A percentile compares a stretch with the other conserved stretches of the same genome.
Conservation (phyloP, 441 rosid species). For the Brassica balearica region DNA sequence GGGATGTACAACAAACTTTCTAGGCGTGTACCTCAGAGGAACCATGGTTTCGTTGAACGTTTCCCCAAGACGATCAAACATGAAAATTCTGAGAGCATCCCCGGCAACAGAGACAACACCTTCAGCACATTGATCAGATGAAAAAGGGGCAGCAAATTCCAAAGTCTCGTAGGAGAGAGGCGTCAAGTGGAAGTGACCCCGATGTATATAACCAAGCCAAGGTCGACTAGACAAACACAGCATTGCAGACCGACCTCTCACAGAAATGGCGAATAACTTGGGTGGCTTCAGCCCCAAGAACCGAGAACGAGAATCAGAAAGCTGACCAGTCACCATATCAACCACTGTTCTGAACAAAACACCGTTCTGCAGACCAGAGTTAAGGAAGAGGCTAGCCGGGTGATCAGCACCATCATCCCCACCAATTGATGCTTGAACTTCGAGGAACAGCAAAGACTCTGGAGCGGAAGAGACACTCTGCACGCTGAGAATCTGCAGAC, state of each 20-base stretch:
- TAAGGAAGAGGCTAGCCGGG: conserved; percentile 95
- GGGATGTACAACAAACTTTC: conserved; percentile 87
- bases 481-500: conserved; percentile 93
- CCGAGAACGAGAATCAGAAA: conserved; percentile 94
- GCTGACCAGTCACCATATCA: conserved; percentile 98
- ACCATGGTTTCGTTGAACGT: conserved; percentile 88
- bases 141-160: conserved; percentile 95
- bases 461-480: conserved; percentile 98
- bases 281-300: conserved; percentile 93
- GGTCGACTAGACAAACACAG: conserved; percentile 96
- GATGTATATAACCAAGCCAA: conserved; percentile 98
- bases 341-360: conserved; percentile 94
- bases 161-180: conserved; percentile 95
- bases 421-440: conserved; percentile 94
- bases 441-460: conserved; percentile 95
- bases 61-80: conserved; percentile 92
- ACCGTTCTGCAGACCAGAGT: conserved; percentile 92
- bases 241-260: conserved; percentile 93
- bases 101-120: conserved; percentile 98
- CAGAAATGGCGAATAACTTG: conserved; percentile 78
- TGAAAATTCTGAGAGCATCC: conserved; percentile 92
- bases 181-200: conserved; percentile 89
- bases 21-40: conserved; percentile 93
- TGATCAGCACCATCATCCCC: conserved; percentile 99
- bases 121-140: conserved; percentile 98